Percentiles rank a stretch among this genome's conserved stretches.
Evolutionary conservation across 2,329 filamentous ascomycete genomes (phyloP).

Genomic region (Hymenoscyphus salicellus): DNA sequence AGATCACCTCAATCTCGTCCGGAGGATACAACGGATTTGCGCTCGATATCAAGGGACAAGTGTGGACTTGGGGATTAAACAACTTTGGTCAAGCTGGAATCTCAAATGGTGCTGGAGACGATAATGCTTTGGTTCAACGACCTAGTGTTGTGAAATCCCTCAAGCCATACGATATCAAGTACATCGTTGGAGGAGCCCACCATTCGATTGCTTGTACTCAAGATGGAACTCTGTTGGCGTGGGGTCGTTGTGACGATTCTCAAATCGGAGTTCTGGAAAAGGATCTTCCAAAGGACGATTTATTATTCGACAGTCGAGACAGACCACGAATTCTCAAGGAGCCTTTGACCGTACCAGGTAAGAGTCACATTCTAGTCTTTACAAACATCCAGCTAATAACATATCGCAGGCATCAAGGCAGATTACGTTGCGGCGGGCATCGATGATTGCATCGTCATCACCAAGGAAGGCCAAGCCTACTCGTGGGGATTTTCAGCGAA

Average conservation of each 20-base stretch:
- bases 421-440: slow-evolving; percentile 63
- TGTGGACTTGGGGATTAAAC: slow-evolving; percentile 83
- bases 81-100: slow-evolving; percentile 79
- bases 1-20: slow-evolving; percentile 34
- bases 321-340: slow-evolving; percentile 65
- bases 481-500: slow-evolving; percentile 79
- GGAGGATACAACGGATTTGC: slow-evolving; percentile 82
- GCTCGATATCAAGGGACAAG: slow-evolving; percentile 62
- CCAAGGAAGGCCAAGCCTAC: slow-evolving; percentile 65
- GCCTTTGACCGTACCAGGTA: slow-evolving; percentile 52
- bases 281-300: slow-evolving; percentile 53
- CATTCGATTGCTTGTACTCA: slow-evolving; percentile 67
- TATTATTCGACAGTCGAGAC: slow-evolving; percentile 61
- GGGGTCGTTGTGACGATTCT: slow-evolving; percentile 56
- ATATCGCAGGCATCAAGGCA: slow-evolving; percentile 34
- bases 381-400: neutral
- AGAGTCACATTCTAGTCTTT: neutral
- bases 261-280: slow-evolving; percentile 56
- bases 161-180: slow-evolving; percentile 56
- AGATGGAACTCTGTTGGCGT: slow-evolving; percentile 56
- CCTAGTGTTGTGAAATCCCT: slow-evolving; percentile 67
- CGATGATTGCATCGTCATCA: slow-evolving; percentile 72
- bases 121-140: slow-evolving; percentile 67
- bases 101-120: slow-evolving; percentile 59
- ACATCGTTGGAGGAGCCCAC: slow-evolving; percentile 70